These are phyloP conservation scores for Candida insectalens DNA, from an alignment of 805 yeast genomes.

Conservation along the genomic window DNA sequence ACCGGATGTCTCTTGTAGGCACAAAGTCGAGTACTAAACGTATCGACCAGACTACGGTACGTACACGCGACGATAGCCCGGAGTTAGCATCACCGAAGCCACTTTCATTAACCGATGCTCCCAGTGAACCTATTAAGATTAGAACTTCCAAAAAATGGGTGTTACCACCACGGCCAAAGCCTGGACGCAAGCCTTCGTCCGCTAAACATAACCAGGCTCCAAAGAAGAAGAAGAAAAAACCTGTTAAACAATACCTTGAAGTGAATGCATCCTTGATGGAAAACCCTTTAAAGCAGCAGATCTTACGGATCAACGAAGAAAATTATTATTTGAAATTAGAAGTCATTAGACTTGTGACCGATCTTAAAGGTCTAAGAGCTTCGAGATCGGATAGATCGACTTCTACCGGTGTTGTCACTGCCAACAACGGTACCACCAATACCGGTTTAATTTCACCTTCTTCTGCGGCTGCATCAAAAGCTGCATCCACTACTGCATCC, in stretches of 20 bases:
- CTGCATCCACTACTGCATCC: too few species aligned
- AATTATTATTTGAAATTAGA: constrained; percentile 33
- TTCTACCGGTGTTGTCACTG: too few species aligned
- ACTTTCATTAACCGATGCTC: background rate
- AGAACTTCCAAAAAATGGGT: constrained; percentile 53
- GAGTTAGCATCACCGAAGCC: too few species aligned
- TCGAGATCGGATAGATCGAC: too few species aligned
- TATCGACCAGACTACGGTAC: too few species aligned
- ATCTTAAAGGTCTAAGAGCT: constrained; percentile 27
- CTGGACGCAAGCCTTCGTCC: constrained; percentile 33
- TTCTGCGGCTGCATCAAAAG: too few species aligned
- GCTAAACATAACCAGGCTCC: background rate
- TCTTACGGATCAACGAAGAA: constrained; percentile 34
- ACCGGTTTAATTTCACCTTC: too few species aligned
- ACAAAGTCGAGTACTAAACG: too few species aligned
- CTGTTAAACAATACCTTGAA: constrained; percentile 4
- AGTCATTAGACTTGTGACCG: constrained; percentile 34
- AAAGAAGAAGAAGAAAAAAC: constrained; percentile 1
- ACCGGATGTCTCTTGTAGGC: too few species aligned
- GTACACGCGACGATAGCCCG: too few species aligned
- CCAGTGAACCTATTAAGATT: constrained; percentile 29
- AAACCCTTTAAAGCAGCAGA: constrained; percentile 28
- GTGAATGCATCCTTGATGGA: constrained; percentile 15
- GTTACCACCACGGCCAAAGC: constrained; percentile 53
- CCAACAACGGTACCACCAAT: too few species aligned